A percentile compares a stretch with the other conserved stretches of the same genome.
Evolutionary conservation across 345 rosid genomes (phyloP).

Genomic region (Geranium brycei): DNA sequence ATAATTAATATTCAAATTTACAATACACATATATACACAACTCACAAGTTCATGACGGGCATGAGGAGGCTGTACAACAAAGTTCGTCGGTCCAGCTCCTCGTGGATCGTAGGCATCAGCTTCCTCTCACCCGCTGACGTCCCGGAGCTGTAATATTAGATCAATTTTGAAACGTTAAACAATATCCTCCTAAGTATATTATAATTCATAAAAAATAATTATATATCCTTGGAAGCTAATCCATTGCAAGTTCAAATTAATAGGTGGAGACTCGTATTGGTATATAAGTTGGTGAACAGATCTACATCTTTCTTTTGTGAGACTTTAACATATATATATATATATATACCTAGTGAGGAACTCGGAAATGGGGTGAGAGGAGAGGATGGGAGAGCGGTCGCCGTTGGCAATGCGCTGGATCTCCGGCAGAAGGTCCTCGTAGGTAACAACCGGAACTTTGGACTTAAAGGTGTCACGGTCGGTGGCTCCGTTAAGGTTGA

Average conservation of each 20-base stretch:
- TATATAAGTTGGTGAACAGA: no score
- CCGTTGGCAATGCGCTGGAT: conserved; percentile 78
- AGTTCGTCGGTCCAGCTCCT: conserved; percentile 74
- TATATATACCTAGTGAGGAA: conserved; percentile 35
- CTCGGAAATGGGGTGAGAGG: conserved; percentile 70
- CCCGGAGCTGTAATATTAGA: conserved; percentile 49
- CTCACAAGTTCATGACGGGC: conserved; percentile 84
- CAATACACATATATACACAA: no score
- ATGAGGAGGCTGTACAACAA: conserved; percentile 86
- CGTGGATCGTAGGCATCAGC: conserved; percentile 86
- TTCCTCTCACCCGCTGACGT: conserved; percentile 88
- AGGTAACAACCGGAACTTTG: conserved; percentile 67
- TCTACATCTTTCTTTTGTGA: no score
- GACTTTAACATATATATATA: no score
- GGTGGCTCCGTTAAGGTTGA: conserved; percentile 28
- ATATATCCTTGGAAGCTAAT: no score
- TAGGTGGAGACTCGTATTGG: no score
- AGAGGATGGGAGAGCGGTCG: conserved; percentile 50
- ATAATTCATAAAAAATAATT: no score
- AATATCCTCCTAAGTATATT: no score
- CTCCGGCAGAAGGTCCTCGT: conserved; percentile 14
- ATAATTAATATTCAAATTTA: no score
- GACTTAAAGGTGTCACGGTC: conserved; percentile 42
- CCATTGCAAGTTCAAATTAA: no score
- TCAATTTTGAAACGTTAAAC: no score